Evolutionary conservation across 177 flowering plant genomes (phyloP), one percentile per base, ranked within the genome.

Genomic region (Telopea speciosissima): DNA sequence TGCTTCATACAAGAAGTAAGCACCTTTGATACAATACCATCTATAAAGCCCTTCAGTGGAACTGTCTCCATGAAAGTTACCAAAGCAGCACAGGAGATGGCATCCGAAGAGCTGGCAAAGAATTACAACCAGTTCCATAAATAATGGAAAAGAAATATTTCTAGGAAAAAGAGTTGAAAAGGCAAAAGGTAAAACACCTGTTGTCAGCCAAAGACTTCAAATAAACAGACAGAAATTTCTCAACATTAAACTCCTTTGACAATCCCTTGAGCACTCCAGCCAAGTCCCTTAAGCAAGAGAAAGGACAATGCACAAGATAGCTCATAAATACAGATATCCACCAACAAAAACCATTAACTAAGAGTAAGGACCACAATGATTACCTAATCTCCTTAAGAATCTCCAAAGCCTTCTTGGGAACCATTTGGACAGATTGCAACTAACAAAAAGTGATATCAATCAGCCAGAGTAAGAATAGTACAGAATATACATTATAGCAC

Each of bases 341-440:
- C 54, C 14, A 49, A 12, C 54, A 49, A 49, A 49, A 16, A 49
- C 17, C 14, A 13, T 49, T 49, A 49, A 49, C 8, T 49, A 49
- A 49, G 3, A 49, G 19, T 49, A 49, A 56, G 67, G 45, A 9
- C 23, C 54, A 22, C 42, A 73, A 66, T 56, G 19, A 56, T 8
- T 81, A 90, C 98, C 95, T 84, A 62, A 85, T 87, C 63, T 83
- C 85, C 65, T 64, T 81, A 62, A 94, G 75, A 65, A 71, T 71
- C 40, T 85, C 90, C 77, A 92, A 66, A 63, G 83, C 87, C 78
- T 87, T 94, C 82, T 76, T 83, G 5, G 97, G 96, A 60, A 92
- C 72, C 21, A 62, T 33, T 64, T 81, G 81, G 26, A 89, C 79
- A 62, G 87, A 78, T 76, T 94, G 93, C 65, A 81, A 79, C 97